Evolutionary conservation across 208 protist species (phyloP).

Genomic region (Leishmania aethiopica): DNA sequence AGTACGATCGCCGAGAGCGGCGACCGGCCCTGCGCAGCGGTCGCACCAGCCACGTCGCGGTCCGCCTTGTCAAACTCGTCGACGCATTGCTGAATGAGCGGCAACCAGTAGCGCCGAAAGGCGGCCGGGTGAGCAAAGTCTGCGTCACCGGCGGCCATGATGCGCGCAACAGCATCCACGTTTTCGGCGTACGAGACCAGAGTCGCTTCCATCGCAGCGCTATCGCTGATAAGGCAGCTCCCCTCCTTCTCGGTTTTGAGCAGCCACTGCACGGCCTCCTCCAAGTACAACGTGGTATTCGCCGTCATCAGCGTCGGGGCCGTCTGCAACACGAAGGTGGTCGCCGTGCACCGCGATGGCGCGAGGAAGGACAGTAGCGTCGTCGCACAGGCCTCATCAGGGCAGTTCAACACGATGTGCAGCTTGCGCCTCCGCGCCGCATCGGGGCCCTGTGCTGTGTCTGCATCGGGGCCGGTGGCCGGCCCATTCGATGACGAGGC

Average conservation of each 20-base stretch:
- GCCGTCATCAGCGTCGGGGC: slow-evolving; percentile 10
- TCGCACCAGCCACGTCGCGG: background rate
- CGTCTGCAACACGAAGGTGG: slow-evolving; percentile 22
- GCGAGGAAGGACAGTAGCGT: slow-evolving; percentile 62
- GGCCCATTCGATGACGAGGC: background rate
- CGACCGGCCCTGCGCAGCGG: slow-evolving; percentile 6
- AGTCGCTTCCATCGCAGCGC: slow-evolving; percentile 39
- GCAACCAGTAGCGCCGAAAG: slow-evolving; percentile 61
- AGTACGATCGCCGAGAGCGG: slow-evolving; percentile 29
- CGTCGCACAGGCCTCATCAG: slow-evolving; percentile 56
- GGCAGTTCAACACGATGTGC: slow-evolving; percentile 75
- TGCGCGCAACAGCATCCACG: slow-evolving; percentile 74
- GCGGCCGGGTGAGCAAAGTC: slow-evolving; percentile 62
- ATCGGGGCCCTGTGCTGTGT: slow-evolving; percentile 12
- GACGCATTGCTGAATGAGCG: slow-evolving; percentile 57
- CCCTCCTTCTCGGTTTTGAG: slow-evolving; percentile 75
- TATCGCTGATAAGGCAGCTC: slow-evolving; percentile 37
- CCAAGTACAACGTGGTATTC: slow-evolving; percentile 59
- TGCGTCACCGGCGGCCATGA: slow-evolving; percentile 66
- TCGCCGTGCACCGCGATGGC: slow-evolving; percentile 25
- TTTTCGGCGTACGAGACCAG: slow-evolving; percentile 67
- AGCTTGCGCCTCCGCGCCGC: slow-evolving; percentile 17
- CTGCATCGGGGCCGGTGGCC: background rate
- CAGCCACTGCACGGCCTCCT: slow-evolving; percentile 88
- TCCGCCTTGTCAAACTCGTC: slow-evolving; percentile 66